Evolutionary conservation across 2,329 filamentous ascomycete species (phyloP), one percentile per base, ranked within the genome.

Genomic region (Sporothrix luriei): DNA sequence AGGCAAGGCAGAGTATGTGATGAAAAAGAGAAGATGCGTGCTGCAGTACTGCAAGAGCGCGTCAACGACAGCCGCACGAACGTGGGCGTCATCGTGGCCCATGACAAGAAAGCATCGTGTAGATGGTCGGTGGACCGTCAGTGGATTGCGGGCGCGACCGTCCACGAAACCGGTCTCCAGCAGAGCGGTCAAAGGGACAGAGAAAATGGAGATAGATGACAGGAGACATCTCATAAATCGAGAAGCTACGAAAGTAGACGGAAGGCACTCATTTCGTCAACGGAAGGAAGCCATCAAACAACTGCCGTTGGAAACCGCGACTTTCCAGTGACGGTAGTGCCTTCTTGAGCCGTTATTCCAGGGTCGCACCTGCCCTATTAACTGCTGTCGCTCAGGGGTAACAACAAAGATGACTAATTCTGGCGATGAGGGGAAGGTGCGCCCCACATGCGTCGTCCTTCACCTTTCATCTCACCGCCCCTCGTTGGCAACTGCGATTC

Each of bases 321-420:
- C 26, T 67, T 57, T 10, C 52, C 66, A 43, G n/a, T 7, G 26
- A 10, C 11, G 16, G 9, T 49, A 13, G 26, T 67, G 51, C 64
- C 24, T n/a, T 13, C 21, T 33, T 3, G 5, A n/a, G 16, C 1
- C 16, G 40, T 24, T 19, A 16, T 21, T 46, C 54, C 38, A 33
- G 46, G 38, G 57, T 43, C 13, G 49, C 48, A 19, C 48, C 14
- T 55, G 26, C 57, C 57, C 21, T 24, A 2, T n/a, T 40, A 46
- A 14, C 24, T 33, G 54, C 24, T 62, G 38, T 26, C 57, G 33
- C 43, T 62, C 57, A 62, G 57, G 40, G 61, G 40, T 51, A 38
- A 21, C 29, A 33, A 5, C 16, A 13, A 33, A 11, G 65, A 55
- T 67, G 65, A 67, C 65, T 67, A 55, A 67, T 67, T 21, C 7